Evolutionary conservation across 2,329 filamentous ascomycete species (phyloP).

Genomic region (Tolypocladium paradoxum): DNA sequence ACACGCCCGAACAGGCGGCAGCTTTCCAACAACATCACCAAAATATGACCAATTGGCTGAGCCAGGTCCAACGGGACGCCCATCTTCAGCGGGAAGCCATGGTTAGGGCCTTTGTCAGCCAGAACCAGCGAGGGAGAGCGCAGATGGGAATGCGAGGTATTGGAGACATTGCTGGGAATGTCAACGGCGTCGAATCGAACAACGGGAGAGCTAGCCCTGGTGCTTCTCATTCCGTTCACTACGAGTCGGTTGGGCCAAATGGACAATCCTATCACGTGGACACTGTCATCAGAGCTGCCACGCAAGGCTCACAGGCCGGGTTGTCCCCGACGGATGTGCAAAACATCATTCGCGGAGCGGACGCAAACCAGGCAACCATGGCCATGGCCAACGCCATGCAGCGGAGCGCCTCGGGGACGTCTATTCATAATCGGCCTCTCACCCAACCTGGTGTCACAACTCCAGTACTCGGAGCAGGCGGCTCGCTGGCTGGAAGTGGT

Average conservation of each 20-base stretch:
- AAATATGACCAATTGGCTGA: constrained; percentile 33
- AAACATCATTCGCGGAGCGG: constrained; percentile 33
- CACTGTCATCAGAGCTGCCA: constrained; percentile 16
- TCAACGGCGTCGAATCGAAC: constrained; percentile 12
- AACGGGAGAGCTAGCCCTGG: constrained; percentile 13
- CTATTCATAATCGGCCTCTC: constrained; percentile 23
- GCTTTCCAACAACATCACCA: constrained; percentile 29
- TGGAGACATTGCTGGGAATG: constrained; percentile 18
- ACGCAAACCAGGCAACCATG: constrained; percentile 32
- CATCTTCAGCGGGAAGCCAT: constrained; percentile 25
- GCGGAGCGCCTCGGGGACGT: constrained; percentile 36
- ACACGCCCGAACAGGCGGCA: constrained; percentile 18
- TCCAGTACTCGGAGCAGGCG: constrained; percentile 22
- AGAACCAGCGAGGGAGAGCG: constrained; percentile 31
- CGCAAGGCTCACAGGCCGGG: constrained; percentile 12
- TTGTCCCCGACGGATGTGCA: constrained; percentile 33
- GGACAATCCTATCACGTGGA: constrained; percentile 25
- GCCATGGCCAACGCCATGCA: constrained; percentile 41
- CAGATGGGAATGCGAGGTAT: constrained; percentile 29
- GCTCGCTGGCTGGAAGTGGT: constrained; percentile 32
- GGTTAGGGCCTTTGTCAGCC: constrained; percentile 28
- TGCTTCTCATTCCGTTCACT: constrained; percentile 18
- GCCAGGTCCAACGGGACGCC: constrained; percentile 26
- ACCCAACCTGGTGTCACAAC: constrained; percentile 31
- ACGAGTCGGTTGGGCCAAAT: constrained; percentile 21